Conservation (phyloP, 257 asterid genomes). For the Ilex aquifolium region DNA sequence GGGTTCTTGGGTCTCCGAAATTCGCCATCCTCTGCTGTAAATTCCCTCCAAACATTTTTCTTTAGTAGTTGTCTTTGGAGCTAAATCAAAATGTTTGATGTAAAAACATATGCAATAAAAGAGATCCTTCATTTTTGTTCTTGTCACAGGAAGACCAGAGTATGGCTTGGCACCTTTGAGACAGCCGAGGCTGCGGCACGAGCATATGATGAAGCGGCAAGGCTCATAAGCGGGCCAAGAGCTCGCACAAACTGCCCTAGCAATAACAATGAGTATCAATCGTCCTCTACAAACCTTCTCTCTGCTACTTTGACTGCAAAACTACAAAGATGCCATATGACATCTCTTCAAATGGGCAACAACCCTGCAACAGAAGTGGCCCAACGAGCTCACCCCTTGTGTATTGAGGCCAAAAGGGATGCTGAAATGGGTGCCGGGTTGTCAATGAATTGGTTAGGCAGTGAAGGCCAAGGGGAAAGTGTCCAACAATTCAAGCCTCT, state of each 20-base stretch:
- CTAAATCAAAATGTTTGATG: too few relatives aligned
- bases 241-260: conserved; percentile 58
- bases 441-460: not conserved
- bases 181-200: conserved; percentile 78
- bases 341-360: conserved; percentile 41
- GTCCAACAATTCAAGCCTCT: conserved; percentile 31
- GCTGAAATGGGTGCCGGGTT: not conserved
- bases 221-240: conserved; percentile 60
- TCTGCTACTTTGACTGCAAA: conserved; percentile 57
- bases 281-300: conserved; percentile 30
- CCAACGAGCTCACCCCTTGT: not conserved
- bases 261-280: conserved; percentile 24
- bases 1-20: conserved; percentile 94
- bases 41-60: not conserved
- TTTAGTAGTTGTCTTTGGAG: too few relatives aligned
- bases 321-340: conserved; percentile 52
- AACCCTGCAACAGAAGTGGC: conserved; percentile 10
- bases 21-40: conserved; percentile 76
- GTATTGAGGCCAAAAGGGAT: not conserved
- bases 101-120: too few relatives aligned
- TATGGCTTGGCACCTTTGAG: conserved; percentile 79
- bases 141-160: conserved; percentile 50
- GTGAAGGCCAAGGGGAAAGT: conserved; percentile 8
- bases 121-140: not conserved
- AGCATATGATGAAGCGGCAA: conserved; percentile 81